These are phyloP conservation scores for Golubevia sp. DNA, from an alignment of 1,284 basidiomycete species.

Conservation along the genomic window DNA sequence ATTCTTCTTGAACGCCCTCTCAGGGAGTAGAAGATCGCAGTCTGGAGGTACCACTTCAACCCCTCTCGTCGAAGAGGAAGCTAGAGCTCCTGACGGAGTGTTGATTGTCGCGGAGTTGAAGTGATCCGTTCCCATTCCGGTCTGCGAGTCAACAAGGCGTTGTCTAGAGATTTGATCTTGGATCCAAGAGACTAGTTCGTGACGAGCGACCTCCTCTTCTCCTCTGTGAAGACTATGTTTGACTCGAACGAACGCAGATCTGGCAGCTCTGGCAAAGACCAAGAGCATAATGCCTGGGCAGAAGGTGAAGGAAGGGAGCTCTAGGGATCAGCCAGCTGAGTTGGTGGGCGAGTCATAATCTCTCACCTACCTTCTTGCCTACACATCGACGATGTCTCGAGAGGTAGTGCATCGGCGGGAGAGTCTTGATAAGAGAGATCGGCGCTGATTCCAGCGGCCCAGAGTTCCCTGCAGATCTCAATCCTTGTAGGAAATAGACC, in stretches of 20 bases:
- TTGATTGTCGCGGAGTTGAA: not conserved
- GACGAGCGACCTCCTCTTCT: slow-evolving; percentile 43
- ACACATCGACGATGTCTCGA: slow-evolving; percentile 42
- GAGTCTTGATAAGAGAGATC: slow-evolving; percentile 55
- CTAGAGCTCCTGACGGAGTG: slow-evolving; percentile 15
- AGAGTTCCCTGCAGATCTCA: slow-evolving; percentile 52
- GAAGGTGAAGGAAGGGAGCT: not conserved
- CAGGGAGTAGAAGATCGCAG: slow-evolving; percentile 1
- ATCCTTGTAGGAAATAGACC: slow-evolving; percentile 42
- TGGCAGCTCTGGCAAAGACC: slow-evolving; percentile 35
- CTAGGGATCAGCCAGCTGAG: not conserved
- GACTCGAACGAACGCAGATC: slow-evolving; percentile 45
- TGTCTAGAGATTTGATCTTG: slow-evolving; percentile 41
- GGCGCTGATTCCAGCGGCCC: slow-evolving; percentile 51
- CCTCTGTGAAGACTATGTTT: slow-evolving; percentile 37
- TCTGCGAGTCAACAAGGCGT: slow-evolving; percentile 7
- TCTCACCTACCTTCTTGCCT: slow-evolving; percentile 37
- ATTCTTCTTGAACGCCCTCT: not conserved
- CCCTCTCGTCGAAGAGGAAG: slow-evolving; percentile 6
- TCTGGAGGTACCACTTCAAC: slow-evolving; percentile 15
- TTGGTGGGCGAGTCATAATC: not conserved
- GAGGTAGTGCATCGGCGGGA: slow-evolving; percentile 36
- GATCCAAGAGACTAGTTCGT: slow-evolving; percentile 40
- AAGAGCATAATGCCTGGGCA: slow-evolving; percentile 51
- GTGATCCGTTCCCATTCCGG: no score